These are phyloP conservation scores for Hsuehochloa calcarea DNA, from an alignment of 176 grass and related monocot genomes.

Conservation along the genomic window DNA sequence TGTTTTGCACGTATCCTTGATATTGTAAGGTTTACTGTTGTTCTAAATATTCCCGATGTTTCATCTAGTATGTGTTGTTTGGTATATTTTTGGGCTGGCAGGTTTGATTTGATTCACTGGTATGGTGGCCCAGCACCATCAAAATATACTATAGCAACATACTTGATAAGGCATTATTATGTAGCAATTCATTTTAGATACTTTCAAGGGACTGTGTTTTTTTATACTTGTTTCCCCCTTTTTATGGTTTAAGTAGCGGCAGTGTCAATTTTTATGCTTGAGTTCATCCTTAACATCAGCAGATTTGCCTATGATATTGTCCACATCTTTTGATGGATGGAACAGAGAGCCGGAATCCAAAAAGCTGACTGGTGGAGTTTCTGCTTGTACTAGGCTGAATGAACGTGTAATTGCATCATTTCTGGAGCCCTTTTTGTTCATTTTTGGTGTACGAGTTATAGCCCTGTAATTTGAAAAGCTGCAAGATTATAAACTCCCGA, in stretches of 20 bases:
- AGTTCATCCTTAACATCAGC: slow-evolving; percentile 52
- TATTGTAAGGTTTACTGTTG: slow-evolving; percentile 24
- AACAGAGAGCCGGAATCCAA: neutral
- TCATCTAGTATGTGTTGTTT: neutral
- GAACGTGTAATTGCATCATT: neutral
- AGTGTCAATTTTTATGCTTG: slow-evolving; percentile 3
- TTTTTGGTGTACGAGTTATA: neutral
- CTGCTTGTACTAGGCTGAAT: neutral
- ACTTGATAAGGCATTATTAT: neutral
- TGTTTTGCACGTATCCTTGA: slow-evolving; percentile 94
- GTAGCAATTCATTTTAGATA: neutral
- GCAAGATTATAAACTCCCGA: neutral
- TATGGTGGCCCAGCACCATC: neutral
- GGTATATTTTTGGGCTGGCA: too few species aligned
- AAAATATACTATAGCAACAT: neutral
- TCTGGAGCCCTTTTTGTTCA: neutral
- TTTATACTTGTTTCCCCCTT: neutral
- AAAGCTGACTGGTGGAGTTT: neutral
- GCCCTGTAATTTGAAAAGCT: neutral
- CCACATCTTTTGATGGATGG: slow-evolving; percentile 78
- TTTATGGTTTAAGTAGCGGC: neutral
- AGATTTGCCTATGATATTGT: slow-evolving; percentile 91
- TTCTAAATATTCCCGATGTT: neutral
- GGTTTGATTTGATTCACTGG: neutral
- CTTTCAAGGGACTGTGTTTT: neutral